Evolutionary conservation across 352 stramenopile genomes (phyloP).

Genomic region (Globisporangium heterothallicum): DNA sequence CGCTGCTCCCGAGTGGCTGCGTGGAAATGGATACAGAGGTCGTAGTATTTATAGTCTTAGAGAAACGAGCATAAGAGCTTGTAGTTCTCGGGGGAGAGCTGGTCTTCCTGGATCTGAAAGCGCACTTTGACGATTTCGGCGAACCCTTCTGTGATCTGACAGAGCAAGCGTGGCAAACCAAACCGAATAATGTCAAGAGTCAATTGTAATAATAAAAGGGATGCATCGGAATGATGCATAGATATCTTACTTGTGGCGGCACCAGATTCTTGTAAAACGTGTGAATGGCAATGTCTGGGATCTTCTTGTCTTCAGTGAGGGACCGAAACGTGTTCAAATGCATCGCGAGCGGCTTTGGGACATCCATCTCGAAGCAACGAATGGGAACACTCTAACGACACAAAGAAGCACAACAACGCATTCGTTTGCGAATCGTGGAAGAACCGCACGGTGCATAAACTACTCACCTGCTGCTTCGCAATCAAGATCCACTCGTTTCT

Average conservation of each 20-base stretch:
- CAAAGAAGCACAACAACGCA: neutral
- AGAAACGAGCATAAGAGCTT: constrained; percentile 58
- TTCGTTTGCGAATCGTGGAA: neutral
- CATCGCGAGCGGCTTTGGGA: constrained; percentile 72
- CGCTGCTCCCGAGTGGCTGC: neutral
- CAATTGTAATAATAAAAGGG: neutral
- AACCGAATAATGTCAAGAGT: neutral
- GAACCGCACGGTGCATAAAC: neutral
- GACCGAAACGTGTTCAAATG: constrained; percentile 83
- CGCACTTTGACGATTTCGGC: constrained; percentile 57
- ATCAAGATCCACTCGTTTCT: constrained; percentile 73
- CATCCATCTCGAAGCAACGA: constrained; percentile 75
- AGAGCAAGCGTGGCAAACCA: constrained; percentile 8
- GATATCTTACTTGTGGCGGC: constrained; percentile 24
- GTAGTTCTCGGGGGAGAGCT: constrained; percentile 28
- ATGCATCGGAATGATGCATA: neutral
- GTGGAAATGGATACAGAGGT: constrained; percentile 5
- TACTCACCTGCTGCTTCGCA: constrained; percentile 50
- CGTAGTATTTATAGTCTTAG: constrained; percentile 24
- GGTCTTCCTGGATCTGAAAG: constrained; percentile 42
- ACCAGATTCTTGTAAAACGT: constrained; percentile 83
- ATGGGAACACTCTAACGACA: constrained; percentile 39
- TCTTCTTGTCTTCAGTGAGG: constrained; percentile 63
- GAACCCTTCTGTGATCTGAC: constrained; percentile 70
- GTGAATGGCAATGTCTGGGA: constrained; percentile 85